phyloP scores from a whole-genome alignment of 306 rosid genomes.

The Potentilla sterilis region DNA sequence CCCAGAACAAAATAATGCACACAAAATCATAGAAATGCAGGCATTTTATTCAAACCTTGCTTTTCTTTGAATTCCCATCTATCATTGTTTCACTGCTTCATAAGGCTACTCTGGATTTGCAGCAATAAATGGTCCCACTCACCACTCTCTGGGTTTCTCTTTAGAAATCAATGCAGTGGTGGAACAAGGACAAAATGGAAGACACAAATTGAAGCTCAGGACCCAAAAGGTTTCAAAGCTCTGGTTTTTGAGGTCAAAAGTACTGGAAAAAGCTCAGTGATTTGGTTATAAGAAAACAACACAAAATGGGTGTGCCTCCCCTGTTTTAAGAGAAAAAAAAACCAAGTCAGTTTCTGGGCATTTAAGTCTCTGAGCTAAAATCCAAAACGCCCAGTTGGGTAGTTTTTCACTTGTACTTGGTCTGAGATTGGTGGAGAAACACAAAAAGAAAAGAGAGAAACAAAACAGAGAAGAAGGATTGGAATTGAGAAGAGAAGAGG shows the following conservation, averaged over 20 bases:
- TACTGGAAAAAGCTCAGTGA: neutral
- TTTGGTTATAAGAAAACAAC: constrained; percentile 17
- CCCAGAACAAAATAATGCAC: constrained; percentile 11
- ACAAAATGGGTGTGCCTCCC: constrained; percentile 28
- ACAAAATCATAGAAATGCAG: constrained; percentile 18
- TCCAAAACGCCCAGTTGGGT: constrained; percentile 26
- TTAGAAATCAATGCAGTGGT: constrained; percentile 8
- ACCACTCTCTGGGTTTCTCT: constrained; percentile 12
- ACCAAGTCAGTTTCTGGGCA: constrained; percentile 26
- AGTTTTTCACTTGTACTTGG: constrained; percentile 16
- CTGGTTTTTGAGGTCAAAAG: constrained; percentile 26
- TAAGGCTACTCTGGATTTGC: constrained; percentile 38
- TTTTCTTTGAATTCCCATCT: constrained; percentile 93
- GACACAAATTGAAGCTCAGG: constrained; percentile 7
- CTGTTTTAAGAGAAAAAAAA: constrained; percentile 18
- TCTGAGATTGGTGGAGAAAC: constrained; percentile 18
- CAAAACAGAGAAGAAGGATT: constrained; percentile 29
- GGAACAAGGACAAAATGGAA: constrained; percentile 12
- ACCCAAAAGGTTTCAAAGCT: constrained; percentile 12
- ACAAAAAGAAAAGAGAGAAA: neutral
- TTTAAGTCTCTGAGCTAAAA: constrained; percentile 40
- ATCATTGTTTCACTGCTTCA: constrained; percentile 91
- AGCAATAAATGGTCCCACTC: constrained; percentile 18
- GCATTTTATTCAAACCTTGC: constrained; percentile 77
- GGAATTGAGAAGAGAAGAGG: constrained; percentile 24